These are phyloP conservation scores for Uronychia setigera DNA, from an alignment of 73 alveolate species.

Conservation along the genomic window DNA sequence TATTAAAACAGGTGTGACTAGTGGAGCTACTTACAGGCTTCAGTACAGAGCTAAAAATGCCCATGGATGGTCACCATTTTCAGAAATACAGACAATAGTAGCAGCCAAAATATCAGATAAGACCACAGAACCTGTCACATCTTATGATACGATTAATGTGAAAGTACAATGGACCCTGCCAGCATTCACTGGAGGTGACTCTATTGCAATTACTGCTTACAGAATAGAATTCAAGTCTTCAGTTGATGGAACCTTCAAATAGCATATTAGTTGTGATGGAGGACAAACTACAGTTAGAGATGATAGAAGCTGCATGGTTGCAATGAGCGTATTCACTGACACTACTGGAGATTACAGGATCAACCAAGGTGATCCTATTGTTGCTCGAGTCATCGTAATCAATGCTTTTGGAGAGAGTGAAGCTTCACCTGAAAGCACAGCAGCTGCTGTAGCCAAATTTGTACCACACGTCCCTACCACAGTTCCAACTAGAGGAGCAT, in stretches of 20 bases:
- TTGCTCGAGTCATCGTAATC: constrained; percentile 42
- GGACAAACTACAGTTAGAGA: constrained; percentile 11
- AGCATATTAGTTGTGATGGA: neutral
- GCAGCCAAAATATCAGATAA: constrained; percentile 21
- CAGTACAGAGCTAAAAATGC: constrained; percentile 56
- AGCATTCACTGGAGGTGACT: constrained; percentile 5
- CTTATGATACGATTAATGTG: neutral
- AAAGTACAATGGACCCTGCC: constrained; percentile 33
- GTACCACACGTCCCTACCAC: no score
- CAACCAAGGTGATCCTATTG: constrained; percentile 31
- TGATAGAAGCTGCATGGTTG: constrained; percentile 2
- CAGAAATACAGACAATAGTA: constrained; percentile 11
- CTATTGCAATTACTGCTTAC: constrained; percentile 8
- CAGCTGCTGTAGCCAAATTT: constrained; percentile 21
- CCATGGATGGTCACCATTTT: constrained; percentile 51
- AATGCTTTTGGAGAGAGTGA: constrained; percentile 41
- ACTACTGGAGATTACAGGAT: constrained; percentile 9
- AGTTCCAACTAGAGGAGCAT: constrained; percentile 19
- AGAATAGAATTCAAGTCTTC: neutral
- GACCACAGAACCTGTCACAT: neutral
- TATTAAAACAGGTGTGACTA: neutral
- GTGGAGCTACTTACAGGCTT: constrained; percentile 32
- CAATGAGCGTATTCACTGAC: constrained; percentile 8
- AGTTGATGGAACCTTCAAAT: neutral
- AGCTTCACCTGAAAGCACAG: constrained; percentile 19